phyloP scores from a whole-genome alignment of 345 rosid genomes.

The Eucalyptus pauciflora region DNA sequence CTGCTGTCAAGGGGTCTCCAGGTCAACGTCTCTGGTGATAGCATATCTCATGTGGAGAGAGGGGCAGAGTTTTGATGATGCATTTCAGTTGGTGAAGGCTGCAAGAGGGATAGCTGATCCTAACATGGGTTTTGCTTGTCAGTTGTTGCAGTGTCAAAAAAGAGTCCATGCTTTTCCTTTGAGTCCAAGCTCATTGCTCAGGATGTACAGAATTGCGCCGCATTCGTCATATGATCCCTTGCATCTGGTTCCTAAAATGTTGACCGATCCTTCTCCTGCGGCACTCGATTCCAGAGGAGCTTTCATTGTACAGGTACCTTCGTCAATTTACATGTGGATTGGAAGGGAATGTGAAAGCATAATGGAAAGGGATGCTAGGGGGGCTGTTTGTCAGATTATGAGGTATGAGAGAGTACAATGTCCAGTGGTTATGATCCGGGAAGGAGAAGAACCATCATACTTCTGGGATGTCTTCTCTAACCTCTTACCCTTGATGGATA shows the following conservation, averaged over 20 bases:
- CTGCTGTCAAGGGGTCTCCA: slow-evolving; percentile 96
- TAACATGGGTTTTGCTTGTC: slow-evolving; percentile 99
- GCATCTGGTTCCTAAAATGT: slow-evolving; percentile 94
- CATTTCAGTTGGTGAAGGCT: slow-evolving; percentile 91
- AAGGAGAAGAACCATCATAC: slow-evolving; percentile 79
- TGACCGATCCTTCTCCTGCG: slow-evolving; percentile 72
- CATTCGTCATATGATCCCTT: slow-evolving; percentile 97
- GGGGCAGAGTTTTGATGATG: slow-evolving; percentile 98
- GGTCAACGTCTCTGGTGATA: slow-evolving; percentile 96
- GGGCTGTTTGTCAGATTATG: slow-evolving; percentile 89
- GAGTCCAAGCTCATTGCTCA: slow-evolving; percentile 90
- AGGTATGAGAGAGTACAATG: slow-evolving; percentile 88
- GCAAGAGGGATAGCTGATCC: slow-evolving; percentile 99
- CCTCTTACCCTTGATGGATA: slow-evolving; percentile 66
- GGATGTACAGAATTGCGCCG: slow-evolving; percentile 89
- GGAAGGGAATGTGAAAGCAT: slow-evolving; percentile 72
- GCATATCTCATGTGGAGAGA: slow-evolving; percentile 99
- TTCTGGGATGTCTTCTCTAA: slow-evolving; percentile 86
- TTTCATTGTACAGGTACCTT: slow-evolving; percentile 80
- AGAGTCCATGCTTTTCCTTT: slow-evolving; percentile 97
- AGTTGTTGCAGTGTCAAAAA: slow-evolving; percentile 93
- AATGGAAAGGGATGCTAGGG: slow-evolving; percentile 98
- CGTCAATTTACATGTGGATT: slow-evolving; percentile 85
- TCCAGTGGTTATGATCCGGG: slow-evolving; percentile 54
- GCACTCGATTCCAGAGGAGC: slow-evolving; percentile 97